Percentiles rank a stretch among this genome's conserved stretches.
phyloP scores from a whole-genome alignment of 2,329 filamentous ascomycete genomes.

The Cadophora sp. region DNA sequence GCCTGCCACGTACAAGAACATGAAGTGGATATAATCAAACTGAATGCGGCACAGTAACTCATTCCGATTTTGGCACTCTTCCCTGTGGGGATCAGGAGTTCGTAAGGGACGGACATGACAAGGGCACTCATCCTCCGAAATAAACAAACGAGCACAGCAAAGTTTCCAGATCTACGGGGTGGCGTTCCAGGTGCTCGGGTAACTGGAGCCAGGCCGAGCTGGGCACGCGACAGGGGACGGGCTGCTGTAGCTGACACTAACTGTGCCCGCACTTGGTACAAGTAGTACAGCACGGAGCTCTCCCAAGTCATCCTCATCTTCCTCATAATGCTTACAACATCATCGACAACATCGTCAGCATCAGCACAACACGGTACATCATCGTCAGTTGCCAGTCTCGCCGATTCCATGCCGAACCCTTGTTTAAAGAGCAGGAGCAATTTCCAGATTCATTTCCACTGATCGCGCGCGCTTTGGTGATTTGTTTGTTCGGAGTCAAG shows the following conservation, averaged over 20 bases:
- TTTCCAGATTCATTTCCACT: constrained; percentile 17
- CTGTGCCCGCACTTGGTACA: neutral
- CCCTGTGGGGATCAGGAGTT: constrained; percentile 8
- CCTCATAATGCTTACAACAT: neutral
- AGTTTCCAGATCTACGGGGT: constrained; percentile 5
- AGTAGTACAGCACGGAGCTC: no score
- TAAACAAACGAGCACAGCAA: neutral
- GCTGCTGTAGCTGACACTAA: neutral
- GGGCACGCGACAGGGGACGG: neutral
- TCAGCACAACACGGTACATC: neutral
- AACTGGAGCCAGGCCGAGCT: neutral
- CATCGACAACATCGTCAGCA: neutral
- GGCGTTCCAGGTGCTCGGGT: neutral
- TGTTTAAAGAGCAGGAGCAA: constrained; percentile 14
- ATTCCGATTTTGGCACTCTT: neutral
- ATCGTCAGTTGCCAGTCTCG: constrained; percentile 7
- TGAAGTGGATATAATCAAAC: neutral
- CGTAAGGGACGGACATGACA: neutral
- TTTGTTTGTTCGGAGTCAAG: constrained; percentile 13
- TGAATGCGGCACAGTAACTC: constrained; percentile 4
- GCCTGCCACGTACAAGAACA: neutral
- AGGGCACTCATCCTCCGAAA: neutral
- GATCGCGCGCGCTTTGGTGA: constrained; percentile 27
- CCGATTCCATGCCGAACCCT: constrained; percentile 16
- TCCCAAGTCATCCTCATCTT: neutral